Evolutionary conservation across 1,284 basidiomycete genomes (phyloP).

Genomic region (Tilletia setariae): DNA sequence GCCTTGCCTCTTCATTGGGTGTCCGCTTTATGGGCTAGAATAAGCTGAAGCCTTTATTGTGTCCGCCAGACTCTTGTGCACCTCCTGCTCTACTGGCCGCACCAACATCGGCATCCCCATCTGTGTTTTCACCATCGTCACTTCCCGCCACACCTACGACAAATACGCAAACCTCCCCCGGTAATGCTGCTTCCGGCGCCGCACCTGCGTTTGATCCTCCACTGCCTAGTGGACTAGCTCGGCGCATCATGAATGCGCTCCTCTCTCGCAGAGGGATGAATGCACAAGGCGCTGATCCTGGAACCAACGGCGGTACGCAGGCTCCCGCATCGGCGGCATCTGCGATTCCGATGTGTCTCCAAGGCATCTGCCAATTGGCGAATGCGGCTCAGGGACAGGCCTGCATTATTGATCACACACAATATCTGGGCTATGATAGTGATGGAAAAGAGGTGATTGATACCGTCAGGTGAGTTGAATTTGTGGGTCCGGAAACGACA

Average conservation of each 20-base stretch:
- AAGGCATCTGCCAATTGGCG: constrained; percentile 17
- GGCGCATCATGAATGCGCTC: neutral
- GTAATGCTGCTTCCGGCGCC: neutral
- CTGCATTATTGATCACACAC: constrained; percentile 23
- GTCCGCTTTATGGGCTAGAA: neutral
- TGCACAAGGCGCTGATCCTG: neutral
- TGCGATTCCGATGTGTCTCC: constrained; percentile 17
- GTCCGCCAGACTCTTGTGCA: constrained; percentile 18
- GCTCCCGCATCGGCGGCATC: neutral
- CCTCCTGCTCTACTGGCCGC: neutral
- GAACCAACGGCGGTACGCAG: neutral
- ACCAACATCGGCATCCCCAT: no score
- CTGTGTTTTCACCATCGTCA: no score
- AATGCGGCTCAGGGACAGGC: constrained; percentile 1
- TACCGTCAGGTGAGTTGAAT: constrained; percentile 19
- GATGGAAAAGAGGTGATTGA: constrained; percentile 19
- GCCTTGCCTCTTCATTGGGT: constrained; percentile 22
- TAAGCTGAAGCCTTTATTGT: neutral
- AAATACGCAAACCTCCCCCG: neutral
- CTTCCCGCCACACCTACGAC: no score
- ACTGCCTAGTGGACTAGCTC: neutral
- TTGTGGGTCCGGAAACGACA: neutral
- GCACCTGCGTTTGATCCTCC: neutral
- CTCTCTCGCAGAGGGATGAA: neutral
- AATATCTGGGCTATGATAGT: constrained; percentile 23